Base-by-base conservation (phyloP, 1,284 basidiomycete species). In the Polyporus tsugae region DNA sequence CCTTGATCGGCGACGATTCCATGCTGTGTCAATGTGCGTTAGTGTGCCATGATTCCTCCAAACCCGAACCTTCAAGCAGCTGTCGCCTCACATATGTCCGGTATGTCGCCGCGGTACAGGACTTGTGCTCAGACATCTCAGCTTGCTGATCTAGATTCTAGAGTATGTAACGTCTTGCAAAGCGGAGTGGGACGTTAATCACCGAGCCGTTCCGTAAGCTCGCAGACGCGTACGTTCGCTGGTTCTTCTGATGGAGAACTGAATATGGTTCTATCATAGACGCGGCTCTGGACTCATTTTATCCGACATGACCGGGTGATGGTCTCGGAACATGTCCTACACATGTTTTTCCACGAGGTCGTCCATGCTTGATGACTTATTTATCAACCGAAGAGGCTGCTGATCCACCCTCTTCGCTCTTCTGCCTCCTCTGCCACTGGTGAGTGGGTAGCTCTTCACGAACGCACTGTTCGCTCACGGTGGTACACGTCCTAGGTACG, bases 331-430 rank as follows among this genome's bases (percentile, higher is more conserved):
- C n/a, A 46, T 46, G n/a, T 22, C n/a, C 7, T 22, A 3, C 44
- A 46, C 44, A 46, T 46, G 44, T 46, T n/a, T n/a, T 46, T 46
- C 44, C 44, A 46, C 44, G 44, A 46, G 44, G n/a, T 10, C 44
- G n/a, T 22, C n/a, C 44, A 22, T 10, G n/a, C 44, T 22, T 46
- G 1, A 29, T 29, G 29, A 29, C 29, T 29, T 29, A 29, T 29
- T 29, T 46, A 46, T 46, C 13, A 53, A 53, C 52, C 52, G 52
- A 53, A 10, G 22, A 29, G 52, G 11, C 11, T 22, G 52, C 25
- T 10, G 13, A 53, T 46, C 52, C 29, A 33, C 52, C 4, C 25
- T 15, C 52, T 17, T 33, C 52, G 25, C 52, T 53, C 52, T 53
- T 33, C 52, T 25, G 25, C 52, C 29, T 29, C 17, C 52, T 10